Evolutionary conservation across 139 green algal species (phyloP), one percentile per base, ranked within the genome.

Genomic region (Volvox reticuliferus): DNA sequence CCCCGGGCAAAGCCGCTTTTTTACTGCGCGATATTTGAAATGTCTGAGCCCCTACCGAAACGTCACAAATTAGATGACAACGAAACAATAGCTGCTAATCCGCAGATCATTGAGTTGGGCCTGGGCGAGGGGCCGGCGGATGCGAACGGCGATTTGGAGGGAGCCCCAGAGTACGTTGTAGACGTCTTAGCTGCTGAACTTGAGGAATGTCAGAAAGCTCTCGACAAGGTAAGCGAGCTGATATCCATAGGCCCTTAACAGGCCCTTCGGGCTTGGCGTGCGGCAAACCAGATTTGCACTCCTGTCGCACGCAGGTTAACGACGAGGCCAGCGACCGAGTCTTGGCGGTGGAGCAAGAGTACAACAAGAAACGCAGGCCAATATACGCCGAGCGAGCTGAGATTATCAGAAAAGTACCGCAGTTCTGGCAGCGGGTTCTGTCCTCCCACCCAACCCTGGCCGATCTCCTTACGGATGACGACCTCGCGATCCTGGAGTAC

Each of bases 261-360:
- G 62, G 62, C n/a, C n/a, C n/a, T 9, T 55, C 44, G 9, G 44
- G 2, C 16, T 69, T 55, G 30, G 21, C 55, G 24, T 68, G 68
- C 61, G 30, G 18, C 20, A 76, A 28, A 30, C 3, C 21, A 28
- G 65, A 73, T 24, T 30, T 73, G 62, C 65, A 28, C 21, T 73
- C 28, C 76, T 79, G 88, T 68, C 20, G 1, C 1, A 0, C 71
- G 55, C 69, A 92, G 95, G 86, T 97, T 12, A 96, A 96, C 44
- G 93, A 96, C 17, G 90, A 97, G 89, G 93, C 95, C 50, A 96
- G 89, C 86, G 95, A 97, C 50, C 91, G 94, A 69, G 92, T 98
- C 35, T 91, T 97, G 81, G 90, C 91, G 44, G 89, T 98, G 37
- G 95, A 97, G 93, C 93, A 96, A 89, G 94, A 97, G 79, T 97